phyloP scores from a whole-genome alignment of 371 early-diverging fungal genomes.

The Mucor circinelloides region DNA sequence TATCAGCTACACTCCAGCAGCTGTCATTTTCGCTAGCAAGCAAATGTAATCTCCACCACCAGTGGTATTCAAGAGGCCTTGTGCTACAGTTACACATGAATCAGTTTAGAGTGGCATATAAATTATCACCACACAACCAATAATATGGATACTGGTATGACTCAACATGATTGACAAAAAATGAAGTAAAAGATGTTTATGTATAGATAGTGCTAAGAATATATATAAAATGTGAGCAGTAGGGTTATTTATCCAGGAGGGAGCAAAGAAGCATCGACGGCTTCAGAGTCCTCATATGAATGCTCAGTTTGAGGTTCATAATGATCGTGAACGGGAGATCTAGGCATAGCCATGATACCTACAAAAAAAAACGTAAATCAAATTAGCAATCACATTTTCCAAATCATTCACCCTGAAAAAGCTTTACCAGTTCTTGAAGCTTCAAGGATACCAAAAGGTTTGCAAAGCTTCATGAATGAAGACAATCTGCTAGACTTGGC shows the following conservation, averaged over 20 bases:
- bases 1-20: neutral
- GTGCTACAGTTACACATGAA: slow-evolving; percentile 10
- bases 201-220: neutral
- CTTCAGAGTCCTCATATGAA: slow-evolving; percentile 54
- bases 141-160: slow-evolving; percentile 10
- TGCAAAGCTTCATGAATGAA: slow-evolving; percentile 87
- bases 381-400: neutral
- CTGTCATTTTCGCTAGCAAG: neutral
- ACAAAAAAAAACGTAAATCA: neutral
- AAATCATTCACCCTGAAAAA: too few relatives aligned
- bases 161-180: slow-evolving; percentile 12
- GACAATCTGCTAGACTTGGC: slow-evolving; percentile 90
- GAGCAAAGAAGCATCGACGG: slow-evolving; percentile 84
- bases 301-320: slow-evolving; percentile 66
- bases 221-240: neutral
- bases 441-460: slow-evolving; percentile 94
- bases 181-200: neutral
- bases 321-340: slow-evolving; percentile 77
- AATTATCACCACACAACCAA: slow-evolving; percentile 1
- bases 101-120: neutral
- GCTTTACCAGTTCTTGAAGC: slow-evolving; percentile 88
- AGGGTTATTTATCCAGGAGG: slow-evolving; percentile 85
- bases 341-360: slow-evolving; percentile 94
- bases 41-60: neutral
- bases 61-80: neutral